phyloP scores from a whole-genome alignment of 371 early-diverging fungal species.

The Gilbertella persicaria region DNA sequence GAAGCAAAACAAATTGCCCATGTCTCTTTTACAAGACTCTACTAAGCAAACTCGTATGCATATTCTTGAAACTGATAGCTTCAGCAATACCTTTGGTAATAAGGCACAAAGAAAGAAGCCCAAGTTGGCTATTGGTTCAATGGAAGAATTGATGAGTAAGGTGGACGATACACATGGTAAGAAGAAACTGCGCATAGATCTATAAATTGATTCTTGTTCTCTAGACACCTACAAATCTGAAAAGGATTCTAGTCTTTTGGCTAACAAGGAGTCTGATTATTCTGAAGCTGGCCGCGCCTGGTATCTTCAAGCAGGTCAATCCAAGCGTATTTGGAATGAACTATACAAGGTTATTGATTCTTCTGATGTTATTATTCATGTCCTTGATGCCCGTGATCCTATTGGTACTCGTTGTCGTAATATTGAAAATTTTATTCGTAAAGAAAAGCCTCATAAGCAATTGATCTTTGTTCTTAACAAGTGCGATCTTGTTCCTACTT shows the following conservation, averaged over 20 bases:
- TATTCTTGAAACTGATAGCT: slow-evolving; percentile 92
- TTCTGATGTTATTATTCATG: slow-evolving; percentile 98
- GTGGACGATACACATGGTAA: slow-evolving; percentile 66
- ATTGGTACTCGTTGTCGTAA: slow-evolving; percentile 94
- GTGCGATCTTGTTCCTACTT: slow-evolving; percentile 99
- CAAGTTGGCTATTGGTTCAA: slow-evolving; percentile 69
- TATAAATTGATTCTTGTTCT: neutral
- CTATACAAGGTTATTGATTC: slow-evolving; percentile 99
- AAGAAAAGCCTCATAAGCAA: slow-evolving; percentile 97
- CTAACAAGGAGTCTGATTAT: slow-evolving; percentile 75
- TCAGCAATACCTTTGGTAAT: slow-evolving; percentile 88
- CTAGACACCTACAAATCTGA: slow-evolving; percentile 71
- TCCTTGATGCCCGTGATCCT: slow-evolving; percentile 99
- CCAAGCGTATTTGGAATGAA: slow-evolving; percentile 99
- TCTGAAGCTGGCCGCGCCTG: slow-evolving; percentile 80
- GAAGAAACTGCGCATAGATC: too few species aligned
- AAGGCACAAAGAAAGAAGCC: slow-evolving; percentile 96
- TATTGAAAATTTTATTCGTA: slow-evolving; percentile 91
- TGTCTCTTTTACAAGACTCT: slow-evolving; percentile 89
- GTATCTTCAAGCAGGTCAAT: slow-evolving; percentile 93
- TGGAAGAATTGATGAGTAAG: slow-evolving; percentile 84
- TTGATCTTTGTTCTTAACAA: slow-evolving; percentile 99
- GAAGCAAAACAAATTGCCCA: slow-evolving; percentile 96
- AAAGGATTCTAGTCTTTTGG: slow-evolving; percentile 74
- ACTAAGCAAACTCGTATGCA: slow-evolving; percentile 85